Base-by-base conservation (phyloP, 345 rosid species). In the Pistacia atlantica region DNA sequence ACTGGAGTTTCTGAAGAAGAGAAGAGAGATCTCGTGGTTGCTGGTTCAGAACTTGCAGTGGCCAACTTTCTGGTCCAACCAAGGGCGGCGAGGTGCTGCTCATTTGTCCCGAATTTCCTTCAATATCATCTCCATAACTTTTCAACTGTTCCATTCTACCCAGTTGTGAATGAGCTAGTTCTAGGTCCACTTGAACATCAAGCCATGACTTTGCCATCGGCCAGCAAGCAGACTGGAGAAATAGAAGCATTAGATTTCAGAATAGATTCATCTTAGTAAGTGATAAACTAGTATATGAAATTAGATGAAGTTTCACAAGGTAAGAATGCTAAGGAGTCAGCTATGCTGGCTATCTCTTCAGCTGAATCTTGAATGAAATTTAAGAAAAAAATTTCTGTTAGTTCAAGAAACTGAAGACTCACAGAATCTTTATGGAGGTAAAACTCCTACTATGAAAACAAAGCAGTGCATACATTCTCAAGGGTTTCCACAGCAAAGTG, bases 181-280 rank as follows among this genome's bases (percentile, higher is more conserved):
- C 98, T 75, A 91, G 72, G 86, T 93, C 99, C 84, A 96, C 95
- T 84, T 88, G 99, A 80, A 90, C 86, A 84, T 91, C 98, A 88
- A 96, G 98, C 99, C 99, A 96, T 49, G 99, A 96, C 80, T 91
- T 96, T 75, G 97, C 94, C 92, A 96, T 89, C 8, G 94, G 97
- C 99, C 99, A 96, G 88, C 97, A 96, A 20, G 98, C 99, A 83
- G 99, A 86, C 97, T 96, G 91, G 86, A 85, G 67, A 68, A 13
- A 66, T 13, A 51, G 3, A 62, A 14, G 16, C 65, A 51, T 61
- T 17, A 71, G 22, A 38, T 75, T 48, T 69, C 60, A 64, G 16
- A 51, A 22, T 11, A 64, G 45, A 38, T 51, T 49, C 17, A 54
- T 54, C 49, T 18, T 52, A 55, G 35, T 3, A 33, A 69, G 61